phyloP scores from a whole-genome alignment of 2,329 filamentous ascomycete species.

The Zymoseptoria crescenta region DNA sequence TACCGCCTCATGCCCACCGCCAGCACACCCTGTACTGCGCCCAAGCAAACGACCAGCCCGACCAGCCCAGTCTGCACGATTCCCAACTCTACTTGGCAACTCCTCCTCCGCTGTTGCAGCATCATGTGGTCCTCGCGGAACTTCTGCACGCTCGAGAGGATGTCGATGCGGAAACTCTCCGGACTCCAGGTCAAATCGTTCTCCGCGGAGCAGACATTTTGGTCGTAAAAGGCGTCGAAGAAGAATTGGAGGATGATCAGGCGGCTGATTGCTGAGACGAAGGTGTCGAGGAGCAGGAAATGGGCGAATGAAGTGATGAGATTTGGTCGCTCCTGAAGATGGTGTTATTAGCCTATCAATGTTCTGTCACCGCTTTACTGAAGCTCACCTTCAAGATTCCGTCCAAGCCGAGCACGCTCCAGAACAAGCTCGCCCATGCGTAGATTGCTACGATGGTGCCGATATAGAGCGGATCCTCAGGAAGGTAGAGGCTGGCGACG shows the following conservation, averaged over 20 bases:
- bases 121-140: conserved; percentile 17
- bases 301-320: conserved; percentile 20
- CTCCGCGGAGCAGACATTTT: conserved; percentile 17
- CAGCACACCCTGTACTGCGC: conserved; percentile 14
- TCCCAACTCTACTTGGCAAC: conserved; percentile 16
- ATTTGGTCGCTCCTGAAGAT: conserved; percentile 12
- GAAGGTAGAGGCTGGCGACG: conserved; percentile 19
- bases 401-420: conserved; percentile 19
- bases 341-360: not conserved
- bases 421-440: conserved; percentile 20
- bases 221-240: conserved; percentile 18
- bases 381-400: conserved; percentile 19
- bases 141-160: conserved; percentile 14
- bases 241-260: conserved; percentile 20
- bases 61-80: conserved; percentile 16
- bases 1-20: conserved; percentile 15
- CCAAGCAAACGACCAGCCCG: conserved; percentile 10
- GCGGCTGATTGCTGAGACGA: conserved; percentile 18
- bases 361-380: not conserved
- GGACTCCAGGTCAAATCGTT: conserved; percentile 16
- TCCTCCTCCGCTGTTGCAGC: conserved; percentile 9
- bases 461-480: conserved; percentile 23
- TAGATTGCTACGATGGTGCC: conserved; percentile 20
- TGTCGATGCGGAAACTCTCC: conserved; percentile 15
- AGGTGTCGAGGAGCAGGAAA: conserved; percentile 22